Evolutionary conservation across 176 grass and related monocot genomes (phyloP).

Genomic region (Melocanna baccifera): DNA sequence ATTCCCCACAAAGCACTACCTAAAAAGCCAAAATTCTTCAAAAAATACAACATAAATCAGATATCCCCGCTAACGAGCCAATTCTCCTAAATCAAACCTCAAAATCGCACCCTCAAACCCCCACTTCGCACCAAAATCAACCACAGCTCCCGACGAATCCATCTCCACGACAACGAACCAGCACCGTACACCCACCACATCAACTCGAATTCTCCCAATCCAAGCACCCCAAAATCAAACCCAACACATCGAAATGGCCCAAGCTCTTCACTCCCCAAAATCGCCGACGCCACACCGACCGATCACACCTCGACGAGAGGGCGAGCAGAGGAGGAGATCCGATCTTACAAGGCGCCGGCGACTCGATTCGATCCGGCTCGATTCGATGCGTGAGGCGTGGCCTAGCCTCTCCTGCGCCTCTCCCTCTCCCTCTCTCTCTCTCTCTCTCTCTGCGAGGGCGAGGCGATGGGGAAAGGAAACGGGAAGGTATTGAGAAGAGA

Average conservation of each 20-base stretch:
- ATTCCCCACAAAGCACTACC: too few relatives aligned
- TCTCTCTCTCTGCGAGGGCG: not conserved
- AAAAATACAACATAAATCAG: not conserved
- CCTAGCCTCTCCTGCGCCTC: not conserved
- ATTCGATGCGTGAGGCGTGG: constrained; percentile 42
- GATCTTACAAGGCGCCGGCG: constrained; percentile 25
- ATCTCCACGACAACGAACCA: not conserved
- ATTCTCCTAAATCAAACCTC: not conserved
- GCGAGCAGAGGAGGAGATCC: not conserved
- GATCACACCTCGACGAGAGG: not conserved
- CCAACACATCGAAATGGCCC: not conserved
- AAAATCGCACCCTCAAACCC: not conserved
- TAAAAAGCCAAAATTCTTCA: constrained; percentile 6
- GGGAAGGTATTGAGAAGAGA: constrained; percentile 4
- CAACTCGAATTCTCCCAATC: not conserved
- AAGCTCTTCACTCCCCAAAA: not conserved
- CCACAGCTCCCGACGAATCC: not conserved
- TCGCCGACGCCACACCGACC: not conserved
- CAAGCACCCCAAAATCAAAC: not conserved
- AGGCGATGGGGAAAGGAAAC: not conserved
- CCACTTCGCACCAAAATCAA: not conserved
- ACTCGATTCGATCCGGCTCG: not conserved
- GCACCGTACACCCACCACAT: not conserved
- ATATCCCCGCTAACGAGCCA: not conserved
- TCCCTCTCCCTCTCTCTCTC: not conserved